phyloP scores from a whole-genome alignment of 2,329 filamentous ascomycete species.

The Fusarium subtropicale region DNA sequence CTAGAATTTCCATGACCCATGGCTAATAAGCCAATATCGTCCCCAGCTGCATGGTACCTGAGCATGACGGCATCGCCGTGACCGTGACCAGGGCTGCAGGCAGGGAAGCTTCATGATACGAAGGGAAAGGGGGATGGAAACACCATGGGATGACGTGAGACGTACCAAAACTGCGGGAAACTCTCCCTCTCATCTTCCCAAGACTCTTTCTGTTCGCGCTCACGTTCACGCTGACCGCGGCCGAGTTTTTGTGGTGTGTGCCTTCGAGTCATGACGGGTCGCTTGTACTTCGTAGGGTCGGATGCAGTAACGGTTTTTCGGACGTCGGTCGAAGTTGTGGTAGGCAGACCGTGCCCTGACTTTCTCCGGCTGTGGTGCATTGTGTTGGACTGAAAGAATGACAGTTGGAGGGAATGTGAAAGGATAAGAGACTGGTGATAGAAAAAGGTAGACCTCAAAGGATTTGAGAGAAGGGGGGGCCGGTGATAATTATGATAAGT shows the following conservation, averaged over 20 bases:
- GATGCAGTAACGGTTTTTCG: slow-evolving; percentile 61
- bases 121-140: slow-evolving; percentile 19
- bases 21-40: slow-evolving; percentile 1
- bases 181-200: slow-evolving; percentile 70
- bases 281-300: slow-evolving; percentile 61
- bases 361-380: slow-evolving; percentile 70
- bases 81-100: slow-evolving; percentile 33
- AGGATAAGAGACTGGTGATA: slow-evolving; percentile 22
- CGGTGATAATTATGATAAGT: slow-evolving; percentile 36
- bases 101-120: slow-evolving; percentile 25
- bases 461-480: slow-evolving; percentile 28
- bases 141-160: slow-evolving; percentile 42
- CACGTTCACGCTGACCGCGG: slow-evolving; percentile 63
- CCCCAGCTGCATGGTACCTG: slow-evolving; percentile 26
- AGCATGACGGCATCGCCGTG: slow-evolving; percentile 34
- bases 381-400: slow-evolving; percentile 18
- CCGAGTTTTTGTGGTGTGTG: slow-evolving; percentile 63
- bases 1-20: neutral
- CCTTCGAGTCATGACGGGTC: slow-evolving; percentile 60
- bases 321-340: slow-evolving; percentile 66
- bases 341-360: slow-evolving; percentile 65
- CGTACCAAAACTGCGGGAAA: slow-evolving; percentile 74
- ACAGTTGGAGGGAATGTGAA: slow-evolving; percentile 8
- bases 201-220: slow-evolving; percentile 63
- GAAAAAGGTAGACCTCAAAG: slow-evolving; percentile 30